Conservation (phyloP, 768 basidiomycete species). For the Mycena indigotica region DNA sequence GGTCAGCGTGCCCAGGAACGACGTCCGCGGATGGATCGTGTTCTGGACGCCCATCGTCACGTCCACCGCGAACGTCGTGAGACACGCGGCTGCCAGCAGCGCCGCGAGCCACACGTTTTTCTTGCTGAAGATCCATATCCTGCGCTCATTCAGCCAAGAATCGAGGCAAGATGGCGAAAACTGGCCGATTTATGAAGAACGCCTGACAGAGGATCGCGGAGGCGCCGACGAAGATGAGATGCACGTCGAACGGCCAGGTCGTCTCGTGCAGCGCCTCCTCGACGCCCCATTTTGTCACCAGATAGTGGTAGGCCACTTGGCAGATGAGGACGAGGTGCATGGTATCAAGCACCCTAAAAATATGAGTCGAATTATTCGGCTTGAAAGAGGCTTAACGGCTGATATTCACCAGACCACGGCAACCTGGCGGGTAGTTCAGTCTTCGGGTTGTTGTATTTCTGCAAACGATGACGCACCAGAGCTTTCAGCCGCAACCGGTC, state of each 20-base stretch:
- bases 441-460: not conserved
- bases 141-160: not conserved
- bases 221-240: conserved; percentile 13
- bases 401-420: conserved; percentile 10
- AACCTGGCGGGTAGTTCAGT: conserved; percentile 4
- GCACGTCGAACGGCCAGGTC: conserved; percentile 7
- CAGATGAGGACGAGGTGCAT: conserved; percentile 19
- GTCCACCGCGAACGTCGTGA: conserved; percentile 11
- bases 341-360: conserved; percentile 13
- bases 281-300: conserved; percentile 17
- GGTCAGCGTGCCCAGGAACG: not conserved
- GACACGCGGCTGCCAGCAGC: conserved; percentile 2
- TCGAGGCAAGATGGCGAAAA: not conserved
- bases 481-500: not conserved
- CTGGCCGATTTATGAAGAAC: conserved; percentile 15
- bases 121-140: conserved; percentile 23
- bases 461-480: conserved; percentile 1
- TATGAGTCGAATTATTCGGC: not conserved
- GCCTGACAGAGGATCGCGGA: conserved; percentile 13
- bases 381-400: too few species aligned
- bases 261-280: not conserved
- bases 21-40: not conserved
- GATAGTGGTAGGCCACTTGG: conserved; percentile 19
- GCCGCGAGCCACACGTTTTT: conserved; percentile 9
- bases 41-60: conserved; percentile 13